These are phyloP conservation scores for Vitis hybrid DNA, from an alignment of 177 flowering plant genomes.

Conservation along the genomic window DNA sequence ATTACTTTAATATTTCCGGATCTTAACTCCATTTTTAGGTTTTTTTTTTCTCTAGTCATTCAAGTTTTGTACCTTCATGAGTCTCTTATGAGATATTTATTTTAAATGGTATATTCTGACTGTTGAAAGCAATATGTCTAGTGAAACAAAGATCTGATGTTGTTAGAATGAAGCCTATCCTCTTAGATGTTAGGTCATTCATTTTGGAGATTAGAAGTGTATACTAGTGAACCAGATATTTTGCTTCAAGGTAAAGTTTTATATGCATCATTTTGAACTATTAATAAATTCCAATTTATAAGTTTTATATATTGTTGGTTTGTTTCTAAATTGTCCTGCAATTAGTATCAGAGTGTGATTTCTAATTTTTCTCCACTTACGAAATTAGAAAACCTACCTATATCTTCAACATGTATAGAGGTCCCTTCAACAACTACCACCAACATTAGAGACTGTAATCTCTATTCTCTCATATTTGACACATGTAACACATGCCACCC, in stretches of 20 bases:
- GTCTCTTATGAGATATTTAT: background rate
- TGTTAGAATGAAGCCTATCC: slow-evolving; percentile 54
- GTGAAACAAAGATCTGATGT: slow-evolving; percentile 46
- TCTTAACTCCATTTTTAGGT: background rate
- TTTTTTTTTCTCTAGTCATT: background rate
- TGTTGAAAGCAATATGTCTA: slow-evolving; percentile 12
- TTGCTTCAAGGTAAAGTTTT: slow-evolving; percentile 62
- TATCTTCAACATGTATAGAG: no score
- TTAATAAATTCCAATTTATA: background rate
- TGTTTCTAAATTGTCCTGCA: background rate
- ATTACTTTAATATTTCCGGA: background rate
- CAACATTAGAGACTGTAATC: no score
- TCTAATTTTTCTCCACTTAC: no score
- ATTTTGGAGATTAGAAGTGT: slow-evolving; percentile 57
- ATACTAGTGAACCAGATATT: slow-evolving; percentile 30
- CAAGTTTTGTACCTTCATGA: background rate
- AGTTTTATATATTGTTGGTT: slow-evolving; percentile 23
- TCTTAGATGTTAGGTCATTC: slow-evolving; percentile 50
- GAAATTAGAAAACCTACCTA: no score
- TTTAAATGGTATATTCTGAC: background rate
- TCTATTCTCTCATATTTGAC: no score
- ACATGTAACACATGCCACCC: no score
- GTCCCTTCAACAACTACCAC: no score
- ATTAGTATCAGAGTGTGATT: no score
- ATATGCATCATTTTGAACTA: background rate